phyloP scores from a whole-genome alignment of 208 protist genomes.

The Leishmania tarentolae region DNA sequence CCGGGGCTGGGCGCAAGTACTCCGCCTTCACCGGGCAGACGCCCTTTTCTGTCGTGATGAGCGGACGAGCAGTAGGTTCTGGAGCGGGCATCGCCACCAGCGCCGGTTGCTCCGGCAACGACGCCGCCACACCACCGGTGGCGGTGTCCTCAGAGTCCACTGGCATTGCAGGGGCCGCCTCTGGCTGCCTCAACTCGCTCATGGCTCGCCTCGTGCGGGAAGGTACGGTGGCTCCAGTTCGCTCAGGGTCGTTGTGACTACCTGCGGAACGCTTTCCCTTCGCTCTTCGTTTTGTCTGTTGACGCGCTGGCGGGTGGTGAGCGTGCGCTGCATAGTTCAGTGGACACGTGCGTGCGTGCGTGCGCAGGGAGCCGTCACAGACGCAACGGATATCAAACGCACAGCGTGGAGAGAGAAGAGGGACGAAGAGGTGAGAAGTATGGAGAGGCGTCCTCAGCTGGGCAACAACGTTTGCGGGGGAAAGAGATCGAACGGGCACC shows the following conservation, averaged over 20 bases:
- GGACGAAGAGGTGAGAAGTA: neutral
- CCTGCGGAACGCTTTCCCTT: neutral
- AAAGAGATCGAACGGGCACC: neutral
- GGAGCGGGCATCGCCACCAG: neutral
- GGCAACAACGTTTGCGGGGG: neutral
- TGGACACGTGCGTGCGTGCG: neutral
- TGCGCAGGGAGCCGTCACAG: neutral
- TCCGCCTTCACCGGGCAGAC: conserved; percentile 67
- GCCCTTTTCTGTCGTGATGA: conserved; percentile 33
- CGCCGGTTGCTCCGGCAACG: neutral
- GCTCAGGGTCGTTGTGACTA: neutral
- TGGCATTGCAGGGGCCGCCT: neutral
- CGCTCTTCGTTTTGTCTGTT: neutral
- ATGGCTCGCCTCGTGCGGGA: neutral
- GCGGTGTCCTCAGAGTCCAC: neutral
- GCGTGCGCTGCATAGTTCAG: neutral
- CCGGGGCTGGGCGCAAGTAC: conserved; percentile 61
- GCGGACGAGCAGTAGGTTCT: neutral
- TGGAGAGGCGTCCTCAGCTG: neutral
- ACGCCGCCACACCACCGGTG: neutral
- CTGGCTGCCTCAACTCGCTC: neutral
- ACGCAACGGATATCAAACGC: neutral
- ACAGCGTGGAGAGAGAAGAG: neutral
- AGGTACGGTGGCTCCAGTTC: neutral
- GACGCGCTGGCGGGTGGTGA: neutral